phyloP scores from a whole-genome alignment of 768 basidiomycete species.

The Phaffia tasmanica region DNA sequence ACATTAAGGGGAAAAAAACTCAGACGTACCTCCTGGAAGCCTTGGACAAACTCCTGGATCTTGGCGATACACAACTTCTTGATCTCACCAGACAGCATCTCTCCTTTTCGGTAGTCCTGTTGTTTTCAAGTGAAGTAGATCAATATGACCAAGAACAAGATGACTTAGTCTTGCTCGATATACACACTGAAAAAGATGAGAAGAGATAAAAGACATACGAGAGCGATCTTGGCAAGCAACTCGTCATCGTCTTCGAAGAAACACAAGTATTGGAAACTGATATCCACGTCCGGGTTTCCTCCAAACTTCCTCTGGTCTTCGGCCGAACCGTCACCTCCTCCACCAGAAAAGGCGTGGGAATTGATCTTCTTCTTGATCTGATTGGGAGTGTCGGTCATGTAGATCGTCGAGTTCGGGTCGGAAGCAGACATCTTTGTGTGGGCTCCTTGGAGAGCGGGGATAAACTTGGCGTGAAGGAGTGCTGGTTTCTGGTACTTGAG shows the following conservation, averaged over 20 bases:
- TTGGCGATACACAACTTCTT: conserved; percentile 76
- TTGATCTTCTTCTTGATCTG: conserved; percentile 98
- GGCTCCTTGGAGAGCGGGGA: conserved; percentile 93
- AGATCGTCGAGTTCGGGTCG: conserved; percentile 82
- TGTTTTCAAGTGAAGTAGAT: not conserved
- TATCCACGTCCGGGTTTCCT: conserved; percentile 89
- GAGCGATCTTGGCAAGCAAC: conserved; percentile 63
- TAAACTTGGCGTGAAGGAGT: conserved; percentile 89
- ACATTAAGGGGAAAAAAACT: not conserved
- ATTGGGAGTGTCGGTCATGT: conserved; percentile 81
- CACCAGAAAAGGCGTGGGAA: conserved; percentile 90
- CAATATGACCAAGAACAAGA: not conserved
- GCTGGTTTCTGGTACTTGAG: conserved; percentile 93
- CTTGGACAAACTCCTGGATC: conserved; percentile 68
- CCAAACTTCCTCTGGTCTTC: conserved; percentile 83
- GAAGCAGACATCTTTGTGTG: conserved; percentile 99
- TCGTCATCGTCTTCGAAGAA: conserved; percentile 95
- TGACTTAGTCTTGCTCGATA: not conserved
- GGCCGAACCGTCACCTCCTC: conserved; percentile 59
- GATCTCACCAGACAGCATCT: conserved; percentile 75
- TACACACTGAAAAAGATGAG: conserved; percentile 1
- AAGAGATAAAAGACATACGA: conserved; percentile 44
- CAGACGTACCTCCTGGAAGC: conserved; percentile 66
- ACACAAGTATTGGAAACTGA: conserved; percentile 83
- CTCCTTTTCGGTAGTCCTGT: conserved; percentile 85